Conservation (phyloP, 2,329 filamentous ascomycete genomes). For the Fusarium dlaminii region DNA sequence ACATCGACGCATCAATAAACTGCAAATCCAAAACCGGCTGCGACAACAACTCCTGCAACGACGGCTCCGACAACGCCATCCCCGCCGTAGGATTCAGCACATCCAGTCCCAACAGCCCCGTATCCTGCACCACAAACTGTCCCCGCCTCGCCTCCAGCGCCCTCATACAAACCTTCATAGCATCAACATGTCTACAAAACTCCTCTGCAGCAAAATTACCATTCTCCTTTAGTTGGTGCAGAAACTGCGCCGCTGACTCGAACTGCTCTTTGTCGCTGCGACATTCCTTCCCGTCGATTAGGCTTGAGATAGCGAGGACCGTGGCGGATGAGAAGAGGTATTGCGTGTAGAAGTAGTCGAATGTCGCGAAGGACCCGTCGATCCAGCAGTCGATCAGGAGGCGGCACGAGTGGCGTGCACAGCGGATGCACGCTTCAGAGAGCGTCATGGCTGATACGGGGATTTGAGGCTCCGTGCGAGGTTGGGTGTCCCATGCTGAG, state of each 20-base stretch:
- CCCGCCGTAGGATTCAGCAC: constrained; percentile 44
- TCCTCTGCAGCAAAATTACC: constrained; percentile 55
- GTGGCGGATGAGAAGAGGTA: constrained; percentile 58
- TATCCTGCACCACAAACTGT: constrained; percentile 12
- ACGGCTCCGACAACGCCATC: constrained; percentile 49
- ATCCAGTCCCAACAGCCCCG: constrained; percentile 27
- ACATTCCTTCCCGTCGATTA: constrained; percentile 45
- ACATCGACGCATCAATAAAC: constrained; percentile 47
- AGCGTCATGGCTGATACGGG: constrained; percentile 49
- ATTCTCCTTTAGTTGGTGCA: constrained; percentile 50
- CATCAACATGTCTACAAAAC: constrained; percentile 53
- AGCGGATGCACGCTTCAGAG: constrained; percentile 56
- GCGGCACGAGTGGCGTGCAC: constrained; percentile 55
- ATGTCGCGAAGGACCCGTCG: constrained; percentile 56
- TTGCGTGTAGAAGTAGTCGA: constrained; percentile 58
- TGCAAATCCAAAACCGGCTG: constrained; percentile 47
- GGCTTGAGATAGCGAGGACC: constrained; percentile 55
- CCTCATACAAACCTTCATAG: constrained; percentile 45
- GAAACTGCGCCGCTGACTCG: constrained; percentile 50
- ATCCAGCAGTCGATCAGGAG: constrained; percentile 57
- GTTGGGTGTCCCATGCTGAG: constrained; percentile 36
- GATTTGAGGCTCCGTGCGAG: constrained; percentile 36
- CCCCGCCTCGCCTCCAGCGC: constrained; percentile 25
- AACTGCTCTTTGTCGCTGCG: constrained; percentile 53
- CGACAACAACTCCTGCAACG: constrained; percentile 47